Evolutionary conservation across 2,329 filamentous ascomycete species (phyloP), one percentile per base, ranked within the genome.

Genomic region (Colletotrichum tamarilloi): DNA sequence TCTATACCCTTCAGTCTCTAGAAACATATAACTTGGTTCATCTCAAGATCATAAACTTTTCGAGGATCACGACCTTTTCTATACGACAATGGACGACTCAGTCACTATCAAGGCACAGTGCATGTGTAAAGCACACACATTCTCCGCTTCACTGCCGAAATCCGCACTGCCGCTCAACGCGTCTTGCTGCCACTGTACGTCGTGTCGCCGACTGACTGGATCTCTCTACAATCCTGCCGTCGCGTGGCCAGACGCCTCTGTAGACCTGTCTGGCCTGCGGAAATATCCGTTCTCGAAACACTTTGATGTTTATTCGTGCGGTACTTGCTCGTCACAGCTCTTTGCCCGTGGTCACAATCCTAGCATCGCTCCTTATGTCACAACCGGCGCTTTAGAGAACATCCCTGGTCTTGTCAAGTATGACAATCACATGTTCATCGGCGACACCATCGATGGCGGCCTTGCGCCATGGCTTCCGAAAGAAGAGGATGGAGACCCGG

Each of bases 381-480:
- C 84, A 2, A 85, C 83, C 0, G 86, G 87, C 1, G 76, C 77
- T 0, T 75, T 87, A 42, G 64, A 67, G 0, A 84, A 85, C 55
- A 63, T 78, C 1, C 73, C 76, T 0, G 75, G 77, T 7, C 56
- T 87, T 8, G 63, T 87, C 28, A 74, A 75, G 12, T 79, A 82
- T 49, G 74, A 62, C 0, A 72, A 81, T 1, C 85, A 88, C 67
- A 83, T 86, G 3, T 88, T 84, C 69, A 80, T 89, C 0, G 82
- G 78, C 1, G 87, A 90, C 68, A 90, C 88, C 0, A 32, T 81
- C 1, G 88, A 91, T 76, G 88, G 88, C 2, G 88, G 89, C 0
- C 82, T 87, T 1, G 83, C 83, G 2, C 76, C 82, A 1, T 90
- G 86, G 86, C 76, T 89, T 5, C 80, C 79, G 28, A 75, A 79